phyloP scores from a whole-genome alignment of 352 stramenopile species.

The Blastocystis sp. region DNA sequence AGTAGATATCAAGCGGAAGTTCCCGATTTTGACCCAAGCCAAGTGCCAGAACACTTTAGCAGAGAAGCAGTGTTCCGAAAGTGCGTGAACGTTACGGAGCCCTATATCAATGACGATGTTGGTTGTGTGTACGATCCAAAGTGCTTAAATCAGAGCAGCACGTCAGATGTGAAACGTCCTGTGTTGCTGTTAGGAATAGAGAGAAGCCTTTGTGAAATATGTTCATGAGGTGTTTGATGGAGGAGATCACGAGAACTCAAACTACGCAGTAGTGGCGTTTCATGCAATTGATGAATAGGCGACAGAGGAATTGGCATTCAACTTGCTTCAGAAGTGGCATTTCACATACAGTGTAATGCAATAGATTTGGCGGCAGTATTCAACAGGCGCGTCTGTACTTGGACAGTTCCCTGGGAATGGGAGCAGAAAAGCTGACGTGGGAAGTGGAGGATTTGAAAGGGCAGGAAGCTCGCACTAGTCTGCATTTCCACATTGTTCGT shows the following conservation, averaged over 20 bases:
- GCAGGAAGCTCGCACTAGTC: not conserved
- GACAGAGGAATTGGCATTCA: slow-evolving; percentile 22
- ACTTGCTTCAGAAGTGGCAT: not conserved
- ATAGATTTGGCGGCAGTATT: not conserved
- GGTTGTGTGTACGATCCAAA: slow-evolving; percentile 12
- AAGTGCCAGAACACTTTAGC: not conserved
- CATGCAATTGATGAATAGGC: not conserved
- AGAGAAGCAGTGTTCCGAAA: not conserved
- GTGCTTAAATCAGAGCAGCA: not conserved
- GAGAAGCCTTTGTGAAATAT: slow-evolving; percentile 22
- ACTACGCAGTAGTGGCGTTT: not conserved
- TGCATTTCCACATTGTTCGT: slow-evolving; percentile 31
- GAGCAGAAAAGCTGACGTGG: not conserved
- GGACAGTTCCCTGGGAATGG: not conserved
- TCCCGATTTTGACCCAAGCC: not conserved
- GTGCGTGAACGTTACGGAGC: not conserved
- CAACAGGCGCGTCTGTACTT: slow-evolving; percentile 1
- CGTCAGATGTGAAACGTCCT: not conserved
- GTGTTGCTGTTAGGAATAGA: not conserved
- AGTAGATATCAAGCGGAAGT: slow-evolving; percentile 32
- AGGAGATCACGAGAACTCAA: not conserved
- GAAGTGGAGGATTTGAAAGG: not conserved
- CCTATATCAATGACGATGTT: not conserved
- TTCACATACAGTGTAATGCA: not conserved
- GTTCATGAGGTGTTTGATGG: not conserved